phyloP scores from a whole-genome alignment of 2,329 filamentous ascomycete genomes.

The Pseudocercospora fijiensis region DNA sequence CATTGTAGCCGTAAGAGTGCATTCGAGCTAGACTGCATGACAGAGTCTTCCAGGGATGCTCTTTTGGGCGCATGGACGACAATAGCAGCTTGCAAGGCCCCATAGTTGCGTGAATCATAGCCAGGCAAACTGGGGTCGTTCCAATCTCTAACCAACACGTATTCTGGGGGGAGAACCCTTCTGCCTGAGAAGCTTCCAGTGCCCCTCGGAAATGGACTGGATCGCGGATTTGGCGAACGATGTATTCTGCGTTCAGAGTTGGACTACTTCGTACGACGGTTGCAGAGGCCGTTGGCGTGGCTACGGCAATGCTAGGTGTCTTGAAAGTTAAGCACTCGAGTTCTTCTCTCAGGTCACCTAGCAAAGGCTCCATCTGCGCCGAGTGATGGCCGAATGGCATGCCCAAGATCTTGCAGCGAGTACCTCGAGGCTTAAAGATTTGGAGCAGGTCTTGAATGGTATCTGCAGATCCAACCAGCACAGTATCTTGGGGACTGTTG shows the following conservation, averaged over 20 bases:
- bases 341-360: neutral
- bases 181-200: neutral
- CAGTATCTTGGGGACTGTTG: neutral
- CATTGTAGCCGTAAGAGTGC: neutral
- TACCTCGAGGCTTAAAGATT: neutral
- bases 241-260: neutral
- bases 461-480: neutral
- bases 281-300: neutral
- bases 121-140: neutral
- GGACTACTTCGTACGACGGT: neutral
- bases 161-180: neutral
- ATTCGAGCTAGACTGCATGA: neutral
- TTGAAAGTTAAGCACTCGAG: neutral
- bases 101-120: neutral
- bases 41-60: neutral
- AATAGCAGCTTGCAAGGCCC: neutral
- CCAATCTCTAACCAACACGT: neutral
- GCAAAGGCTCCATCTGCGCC: neutral
- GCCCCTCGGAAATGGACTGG: neutral
- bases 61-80: neutral
- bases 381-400: neutral
- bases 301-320: neutral
- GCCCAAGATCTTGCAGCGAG: neutral
- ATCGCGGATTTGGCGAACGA: neutral
- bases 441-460: neutral